A percentile compares a stretch with the other conserved stretches of the same genome.
These are phyloP conservation scores for Lactarius hatsudake DNA, from an alignment of 768 basidiomycete species.

Conservation along the genomic window DNA sequence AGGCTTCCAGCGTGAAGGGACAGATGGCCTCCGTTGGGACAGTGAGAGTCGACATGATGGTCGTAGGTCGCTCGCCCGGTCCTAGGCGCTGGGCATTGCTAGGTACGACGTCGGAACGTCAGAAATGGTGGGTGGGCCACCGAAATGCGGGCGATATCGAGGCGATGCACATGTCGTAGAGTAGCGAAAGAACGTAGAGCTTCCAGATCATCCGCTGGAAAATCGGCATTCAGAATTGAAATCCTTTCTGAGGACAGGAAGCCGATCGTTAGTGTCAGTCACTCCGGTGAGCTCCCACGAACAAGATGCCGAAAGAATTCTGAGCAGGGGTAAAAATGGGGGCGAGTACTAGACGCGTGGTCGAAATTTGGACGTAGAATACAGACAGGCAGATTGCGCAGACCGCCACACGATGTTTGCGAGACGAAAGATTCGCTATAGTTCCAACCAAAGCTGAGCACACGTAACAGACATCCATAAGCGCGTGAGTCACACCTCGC, in stretches of 20 bases:
- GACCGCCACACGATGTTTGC: conserved; percentile 12
- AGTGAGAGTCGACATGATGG: conserved; percentile 4
- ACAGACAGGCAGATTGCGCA: not conserved
- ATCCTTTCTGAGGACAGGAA: not conserved
- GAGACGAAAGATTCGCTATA: conserved; percentile 9
- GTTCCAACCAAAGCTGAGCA: not conserved
- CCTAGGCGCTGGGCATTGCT: not conserved
- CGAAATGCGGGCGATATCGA: not conserved
- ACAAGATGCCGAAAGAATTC: not conserved
- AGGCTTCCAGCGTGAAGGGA: not conserved
- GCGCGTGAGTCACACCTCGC: not conserved
- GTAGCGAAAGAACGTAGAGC: conserved; percentile 18
- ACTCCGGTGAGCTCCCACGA: not conserved
- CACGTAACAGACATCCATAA: not conserved
- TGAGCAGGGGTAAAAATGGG: not conserved
- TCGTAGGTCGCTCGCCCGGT: not conserved
- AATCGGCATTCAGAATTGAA: not conserved
- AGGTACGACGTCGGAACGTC: not conserved
- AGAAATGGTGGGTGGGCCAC: not conserved
- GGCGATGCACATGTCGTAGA: conserved; percentile 8
- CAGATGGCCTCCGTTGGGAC: not conserved
- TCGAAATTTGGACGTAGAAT: not conserved
- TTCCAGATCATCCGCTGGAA: conserved; percentile 5
- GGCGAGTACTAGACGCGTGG: not conserved
- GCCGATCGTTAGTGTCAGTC: not conserved